These are phyloP conservation scores for Chlorella variabilis DNA, from an alignment of 163 green algal species.

Conservation along the genomic window DNA sequence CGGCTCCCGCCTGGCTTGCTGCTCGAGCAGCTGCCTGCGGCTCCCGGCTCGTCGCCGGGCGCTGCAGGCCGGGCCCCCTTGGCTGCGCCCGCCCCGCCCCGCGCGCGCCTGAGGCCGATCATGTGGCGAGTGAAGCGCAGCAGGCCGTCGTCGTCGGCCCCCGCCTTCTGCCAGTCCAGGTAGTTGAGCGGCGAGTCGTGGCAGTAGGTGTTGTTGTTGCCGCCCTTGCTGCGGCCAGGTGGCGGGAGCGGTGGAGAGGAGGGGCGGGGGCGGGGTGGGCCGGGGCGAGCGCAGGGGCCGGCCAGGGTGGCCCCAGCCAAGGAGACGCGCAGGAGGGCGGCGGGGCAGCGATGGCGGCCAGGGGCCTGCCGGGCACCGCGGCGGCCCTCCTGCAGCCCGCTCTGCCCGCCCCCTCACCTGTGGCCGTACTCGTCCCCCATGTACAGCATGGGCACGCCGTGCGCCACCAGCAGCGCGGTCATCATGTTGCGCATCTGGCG, in stretches of 20 bases:
- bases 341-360: too few species aligned
- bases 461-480: slow-evolving; percentile 88
- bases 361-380: too few species aligned
- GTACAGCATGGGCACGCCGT: slow-evolving; percentile 96
- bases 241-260: not conserved
- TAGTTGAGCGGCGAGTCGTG: slow-evolving; percentile 81
- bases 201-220: slow-evolving; percentile 97
- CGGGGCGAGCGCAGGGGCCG: too few species aligned
- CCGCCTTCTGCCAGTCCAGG: slow-evolving; percentile 73
- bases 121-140: slow-evolving; percentile 77
- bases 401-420: slow-evolving; percentile 44
- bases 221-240: slow-evolving; percentile 48
- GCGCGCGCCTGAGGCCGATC: slow-evolving; percentile 62
- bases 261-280: not conserved
- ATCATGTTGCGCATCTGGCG: slow-evolving; percentile 92
- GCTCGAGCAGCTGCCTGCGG: too few species aligned
- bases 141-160: slow-evolving; percentile 67
- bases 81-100: not conserved
- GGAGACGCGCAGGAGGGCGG: too few species aligned
- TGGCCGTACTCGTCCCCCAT: slow-evolving; percentile 99
- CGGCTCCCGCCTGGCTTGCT: too few species aligned
- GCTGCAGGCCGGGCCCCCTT: too few species aligned
- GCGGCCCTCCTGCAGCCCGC: not conserved
- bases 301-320: too few species aligned
- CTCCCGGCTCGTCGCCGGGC: too few species aligned